Evolutionary conservation across 2,329 filamentous ascomycete genomes (phyloP).

Genomic region (Paraconiothyrium sp.): DNA sequence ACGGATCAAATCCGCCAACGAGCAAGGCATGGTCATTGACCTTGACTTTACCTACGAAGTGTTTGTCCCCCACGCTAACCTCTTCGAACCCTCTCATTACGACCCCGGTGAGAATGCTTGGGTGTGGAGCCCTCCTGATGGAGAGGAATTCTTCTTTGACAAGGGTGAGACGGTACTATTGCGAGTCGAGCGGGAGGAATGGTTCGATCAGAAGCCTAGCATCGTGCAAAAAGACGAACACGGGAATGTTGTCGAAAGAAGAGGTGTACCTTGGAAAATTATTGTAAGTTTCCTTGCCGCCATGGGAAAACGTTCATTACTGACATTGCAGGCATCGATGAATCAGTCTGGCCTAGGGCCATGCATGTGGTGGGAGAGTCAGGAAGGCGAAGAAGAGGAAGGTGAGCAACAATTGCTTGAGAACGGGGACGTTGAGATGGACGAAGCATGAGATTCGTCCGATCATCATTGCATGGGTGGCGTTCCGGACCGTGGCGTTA

Average conservation of each 20-base stretch:
- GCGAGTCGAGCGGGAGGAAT: conserved; percentile 85
- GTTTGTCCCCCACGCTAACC: conserved; percentile 67
- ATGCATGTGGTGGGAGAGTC: conserved; percentile 57
- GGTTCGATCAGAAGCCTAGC: conserved; percentile 91
- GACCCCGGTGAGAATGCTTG: conserved; percentile 80
- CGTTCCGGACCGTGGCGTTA: conserved; percentile 11
- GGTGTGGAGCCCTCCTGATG: conserved; percentile 80
- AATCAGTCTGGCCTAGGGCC: conserved; percentile 58
- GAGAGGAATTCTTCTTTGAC: conserved; percentile 84
- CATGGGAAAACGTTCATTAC: conserved; percentile 19
- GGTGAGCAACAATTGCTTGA: conserved; percentile 20
- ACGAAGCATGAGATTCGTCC: conserved; percentile 32
- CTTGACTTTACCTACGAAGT: conserved; percentile 97
- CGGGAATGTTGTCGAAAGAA: conserved; percentile 68
- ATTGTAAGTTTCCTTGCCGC: conserved; percentile 47
- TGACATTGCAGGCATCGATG: conserved; percentile 55
- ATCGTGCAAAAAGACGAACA: conserved; percentile 70
- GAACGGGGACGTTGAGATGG: conserved; percentile 41
- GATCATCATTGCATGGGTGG: conserved; percentile 17
- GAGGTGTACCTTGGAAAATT: conserved; percentile 76
- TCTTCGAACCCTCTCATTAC: conserved; percentile 65
- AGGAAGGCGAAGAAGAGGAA: conserved; percentile 37
- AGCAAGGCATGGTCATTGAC: conserved; percentile 78
- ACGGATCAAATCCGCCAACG: conserved; percentile 78
- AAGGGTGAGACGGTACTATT: conserved; percentile 89